Evolutionary conservation across 1,284 basidiomycete genomes (phyloP), one percentile per base, ranked within the genome.

Genomic region (Ceratobasidium sp.): DNA sequence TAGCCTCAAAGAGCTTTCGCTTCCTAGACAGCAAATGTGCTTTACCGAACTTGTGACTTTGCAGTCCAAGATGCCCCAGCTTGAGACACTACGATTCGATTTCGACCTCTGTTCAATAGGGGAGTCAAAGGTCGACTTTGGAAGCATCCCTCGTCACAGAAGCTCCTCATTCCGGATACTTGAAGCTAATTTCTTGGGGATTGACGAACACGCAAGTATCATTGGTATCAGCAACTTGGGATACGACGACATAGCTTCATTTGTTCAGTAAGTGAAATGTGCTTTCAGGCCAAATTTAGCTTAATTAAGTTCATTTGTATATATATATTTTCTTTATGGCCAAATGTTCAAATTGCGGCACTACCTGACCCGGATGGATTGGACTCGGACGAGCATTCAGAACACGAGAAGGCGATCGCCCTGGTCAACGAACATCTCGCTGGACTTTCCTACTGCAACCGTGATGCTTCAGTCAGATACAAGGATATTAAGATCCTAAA

Each of bases 401-500:
- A 38, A 38, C 59, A 38, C 33, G 26, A 38, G 38, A 15, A 42
- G 33, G 40, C 40, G 59, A 42, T 62, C 10, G 33, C 9, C n/a
- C 20, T 62, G 38, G 20, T 62, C 59, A 62, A 62, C 38, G 59
- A 62, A 3, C 33, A 62, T 42, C 59, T 62, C 59, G 17, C 9
- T 9, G 9, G 13, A 9, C 59, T 62, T 15, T 28, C 59, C 5
- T 15, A 20, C 13, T 42, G 59, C 7, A 62, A 62, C 20, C 33
- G 7, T 12, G 38, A 62, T 62, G 33, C 59, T 3, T 38, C 59
- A 9, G 26, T 42, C 3, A 42, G 26, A 15, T 62, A 62, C 17
- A 15, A 62, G 33, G 33, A 62, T 40, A 42, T 62, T 17, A 38
- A 40, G 13, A 38, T 62, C 10, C 40, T 38, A 38, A 42, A 28